phyloP scores from a whole-genome alignment of 2,329 filamentous ascomycete species.

The Aspergillus costaricaensis region DNA sequence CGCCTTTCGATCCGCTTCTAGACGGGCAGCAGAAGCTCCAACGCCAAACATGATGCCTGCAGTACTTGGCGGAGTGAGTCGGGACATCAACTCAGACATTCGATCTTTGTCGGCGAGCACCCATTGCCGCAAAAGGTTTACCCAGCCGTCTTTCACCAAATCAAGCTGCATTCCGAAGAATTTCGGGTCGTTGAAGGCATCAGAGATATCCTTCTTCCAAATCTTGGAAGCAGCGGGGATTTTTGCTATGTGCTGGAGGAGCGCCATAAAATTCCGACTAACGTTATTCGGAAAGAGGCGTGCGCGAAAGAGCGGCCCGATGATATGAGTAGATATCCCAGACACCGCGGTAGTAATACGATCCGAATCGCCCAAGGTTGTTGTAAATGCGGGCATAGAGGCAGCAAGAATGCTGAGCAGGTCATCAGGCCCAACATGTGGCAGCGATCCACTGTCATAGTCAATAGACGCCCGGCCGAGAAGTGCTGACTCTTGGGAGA shows the following conservation, averaged over 20 bases:
- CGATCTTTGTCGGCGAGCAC: slow-evolving; percentile 82
- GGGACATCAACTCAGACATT: slow-evolving; percentile 75
- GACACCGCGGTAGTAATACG: slow-evolving; percentile 75
- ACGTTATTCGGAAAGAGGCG: slow-evolving; percentile 87
- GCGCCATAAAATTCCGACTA: slow-evolving; percentile 66
- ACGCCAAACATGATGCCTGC: slow-evolving; percentile 99
- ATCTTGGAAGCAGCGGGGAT: slow-evolving; percentile 79
- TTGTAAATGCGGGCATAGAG: slow-evolving; percentile 77
- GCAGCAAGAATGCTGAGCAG: slow-evolving; percentile 76
- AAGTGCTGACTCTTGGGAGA: slow-evolving; percentile 59
- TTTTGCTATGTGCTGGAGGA: slow-evolving; percentile 76
- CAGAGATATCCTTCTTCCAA: slow-evolving; percentile 89
- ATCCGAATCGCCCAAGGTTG: slow-evolving; percentile 82
- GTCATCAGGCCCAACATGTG: slow-evolving; percentile 64
- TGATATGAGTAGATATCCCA: slow-evolving; percentile 79
- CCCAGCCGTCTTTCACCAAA: slow-evolving; percentile 73
- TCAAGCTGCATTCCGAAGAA: slow-evolving; percentile 74
- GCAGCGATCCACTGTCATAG: slow-evolving; percentile 41
- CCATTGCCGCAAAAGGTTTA: slow-evolving; percentile 83
- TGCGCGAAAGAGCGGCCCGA: slow-evolving; percentile 78
- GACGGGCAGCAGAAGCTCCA: slow-evolving; percentile 84
- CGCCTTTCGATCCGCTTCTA: slow-evolving; percentile 92
- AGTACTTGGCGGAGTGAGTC: slow-evolving; percentile 80
- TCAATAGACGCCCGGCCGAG: slow-evolving; percentile 44
- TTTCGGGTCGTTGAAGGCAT: slow-evolving; percentile 85